Evolutionary conservation across 768 basidiomycete genomes (phyloP).

Genomic region (Suillus americanus): DNA sequence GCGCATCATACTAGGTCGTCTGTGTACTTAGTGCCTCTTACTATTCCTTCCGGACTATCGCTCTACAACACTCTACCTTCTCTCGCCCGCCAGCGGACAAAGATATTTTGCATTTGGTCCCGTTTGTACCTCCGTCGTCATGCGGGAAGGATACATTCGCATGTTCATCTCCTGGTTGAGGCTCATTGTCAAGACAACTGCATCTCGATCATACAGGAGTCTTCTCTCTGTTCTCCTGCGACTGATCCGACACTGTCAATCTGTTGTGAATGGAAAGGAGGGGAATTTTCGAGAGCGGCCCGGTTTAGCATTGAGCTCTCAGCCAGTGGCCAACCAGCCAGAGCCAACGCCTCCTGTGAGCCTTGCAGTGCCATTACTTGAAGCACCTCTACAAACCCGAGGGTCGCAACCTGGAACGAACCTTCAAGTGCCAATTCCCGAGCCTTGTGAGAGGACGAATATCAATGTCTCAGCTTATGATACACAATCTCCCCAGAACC

Average conservation of each 20-base stretch:
- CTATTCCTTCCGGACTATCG: neutral
- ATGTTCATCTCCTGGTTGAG: neutral
- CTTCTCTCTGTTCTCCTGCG: neutral
- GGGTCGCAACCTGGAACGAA: neutral
- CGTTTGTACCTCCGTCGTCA: neutral
- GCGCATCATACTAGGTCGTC: neutral
- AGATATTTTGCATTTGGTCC: neutral
- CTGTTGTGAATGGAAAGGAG: neutral
- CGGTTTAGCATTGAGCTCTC: neutral
- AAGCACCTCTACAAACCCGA: constrained; percentile 14
- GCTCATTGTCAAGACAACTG: neutral
- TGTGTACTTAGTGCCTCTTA: neutral
- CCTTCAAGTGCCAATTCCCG: neutral
- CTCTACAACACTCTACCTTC: neutral
- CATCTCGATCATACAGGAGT: neutral
- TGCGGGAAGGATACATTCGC: neutral
- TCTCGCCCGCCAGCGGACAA: neutral
- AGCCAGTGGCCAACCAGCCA: neutral
- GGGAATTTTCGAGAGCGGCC: neutral
- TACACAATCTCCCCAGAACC: neutral
- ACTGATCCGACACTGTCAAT: neutral
- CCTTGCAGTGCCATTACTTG: neutral
- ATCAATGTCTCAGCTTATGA: too few relatives aligned
- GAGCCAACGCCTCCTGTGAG: neutral
- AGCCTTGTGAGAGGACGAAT: neutral